Evolutionary conservation across 345 rosid genomes (phyloP), one percentile per base, ranked within the genome.

Genomic region (Stellera chamaejasme): DNA sequence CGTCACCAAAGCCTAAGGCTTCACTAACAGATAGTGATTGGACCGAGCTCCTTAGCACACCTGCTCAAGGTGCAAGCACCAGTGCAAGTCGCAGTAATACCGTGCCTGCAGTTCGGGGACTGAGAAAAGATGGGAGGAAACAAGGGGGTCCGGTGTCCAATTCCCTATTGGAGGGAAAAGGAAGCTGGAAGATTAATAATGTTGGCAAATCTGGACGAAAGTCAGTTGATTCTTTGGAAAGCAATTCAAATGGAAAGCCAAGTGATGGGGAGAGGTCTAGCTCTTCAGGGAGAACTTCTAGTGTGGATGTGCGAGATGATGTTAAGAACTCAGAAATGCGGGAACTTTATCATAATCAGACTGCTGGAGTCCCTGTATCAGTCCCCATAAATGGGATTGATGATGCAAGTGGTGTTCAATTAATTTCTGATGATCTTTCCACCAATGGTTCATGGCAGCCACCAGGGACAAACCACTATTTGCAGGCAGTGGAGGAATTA

Each of bases 1-100:
- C 54, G 61, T 36, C 66, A 41, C 46, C 74, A 0, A 76, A 72
- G 51, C 73, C 75, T 1, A 81, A 66, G 60, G 58, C 87, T 10
- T 53, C 78, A 12, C 80, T 81, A 27, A 82, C 80, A 62, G 98
- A 92, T 52, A 78, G 72, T 70, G 98, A 88, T 62, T 92, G 98
- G 97, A 88, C 98, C 27, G 80, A 86, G 59, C 72, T 92, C 42
- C 76, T 88, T 68, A 64, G 85, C 56, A 56, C 78, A n/a, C 84
- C 88, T 5, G 60, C 48, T 63, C 75, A 64, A 50, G 71, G 64
- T 6, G 39, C 75, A n/a, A 59, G 65, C 16, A 56, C 68, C 10
- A 62, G 62, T 52, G 70, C 60, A 55, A 72, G 70, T 11, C 72
- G 71, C 47, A 50, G 72, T n/a, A 53, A 71, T 64, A 81, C 75